These are phyloP conservation scores for Trichomonascus vanleenenianus DNA, from an alignment of 805 yeast species.

Conservation along the genomic window DNA sequence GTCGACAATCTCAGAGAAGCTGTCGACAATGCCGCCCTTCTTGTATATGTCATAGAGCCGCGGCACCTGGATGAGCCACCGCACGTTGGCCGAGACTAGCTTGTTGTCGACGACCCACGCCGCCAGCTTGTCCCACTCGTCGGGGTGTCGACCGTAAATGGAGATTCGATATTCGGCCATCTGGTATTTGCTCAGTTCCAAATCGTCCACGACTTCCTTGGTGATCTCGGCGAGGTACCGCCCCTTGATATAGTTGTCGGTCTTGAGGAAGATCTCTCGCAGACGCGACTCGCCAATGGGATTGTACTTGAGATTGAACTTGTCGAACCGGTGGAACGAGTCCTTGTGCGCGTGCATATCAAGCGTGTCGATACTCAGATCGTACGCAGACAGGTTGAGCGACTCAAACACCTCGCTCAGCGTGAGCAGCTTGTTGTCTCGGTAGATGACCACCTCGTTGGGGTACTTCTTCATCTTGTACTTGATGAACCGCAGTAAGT, in stretches of 20 bases:
- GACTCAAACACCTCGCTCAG: constrained; percentile 88
- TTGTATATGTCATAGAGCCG: constrained; percentile 86
- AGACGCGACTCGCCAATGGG: constrained; percentile 97
- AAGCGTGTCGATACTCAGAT: constrained; percentile 87
- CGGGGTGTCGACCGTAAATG: constrained; percentile 78
- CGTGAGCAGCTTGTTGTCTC: constrained; percentile 86
- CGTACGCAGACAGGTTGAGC: constrained; percentile 85
- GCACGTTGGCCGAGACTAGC: constrained; percentile 82
- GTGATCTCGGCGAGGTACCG: constrained; percentile 88
- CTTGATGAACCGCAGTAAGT: constrained; percentile 86
- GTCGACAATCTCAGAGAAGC: constrained; percentile 66
- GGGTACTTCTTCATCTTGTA: constrained; percentile 84
- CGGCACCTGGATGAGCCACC: constrained; percentile 97
- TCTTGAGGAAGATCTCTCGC: constrained; percentile 91
- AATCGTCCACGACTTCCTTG: constrained; percentile 85
- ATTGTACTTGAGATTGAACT: constrained; percentile 92
- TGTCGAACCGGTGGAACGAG: constrained; percentile 95
- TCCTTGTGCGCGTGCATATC: constrained; percentile 99
- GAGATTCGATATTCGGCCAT: constrained; percentile 96
- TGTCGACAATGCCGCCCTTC: constrained; percentile 57
- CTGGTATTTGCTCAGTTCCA: constrained; percentile 92
- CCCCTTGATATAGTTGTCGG: constrained; percentile 89
- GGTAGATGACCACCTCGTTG: constrained; percentile 81
- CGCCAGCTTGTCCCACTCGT: constrained; percentile 95
- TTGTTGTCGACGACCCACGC: constrained; percentile 93